phyloP scores from a whole-genome alignment of 306 rosid genomes.

The Dryas alaskensis region DNA sequence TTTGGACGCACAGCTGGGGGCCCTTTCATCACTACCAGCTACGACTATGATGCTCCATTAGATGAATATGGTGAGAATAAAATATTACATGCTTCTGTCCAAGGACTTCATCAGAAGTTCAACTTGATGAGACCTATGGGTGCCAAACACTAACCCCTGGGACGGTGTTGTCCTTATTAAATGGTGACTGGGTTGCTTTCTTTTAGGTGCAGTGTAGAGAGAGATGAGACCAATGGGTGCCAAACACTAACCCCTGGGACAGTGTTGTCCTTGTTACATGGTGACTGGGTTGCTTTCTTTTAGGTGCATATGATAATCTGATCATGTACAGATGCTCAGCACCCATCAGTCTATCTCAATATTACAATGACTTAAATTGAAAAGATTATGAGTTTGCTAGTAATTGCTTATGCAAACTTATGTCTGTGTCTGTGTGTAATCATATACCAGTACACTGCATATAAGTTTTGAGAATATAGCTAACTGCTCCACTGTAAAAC shows the following conservation, averaged over 20 bases:
- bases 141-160: not conserved
- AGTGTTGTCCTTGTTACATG: not conserved
- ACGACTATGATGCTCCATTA: slow-evolving; percentile 96
- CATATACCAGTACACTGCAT: not conserved
- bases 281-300: not conserved
- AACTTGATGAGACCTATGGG: not conserved
- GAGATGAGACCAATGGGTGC: not conserved
- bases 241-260: not conserved
- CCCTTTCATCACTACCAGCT: slow-evolving; percentile 96
- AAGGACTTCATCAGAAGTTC: not conserved
- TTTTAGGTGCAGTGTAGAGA: not conserved
- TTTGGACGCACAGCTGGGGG: slow-evolving; percentile 99
- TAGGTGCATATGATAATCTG: slow-evolving; percentile 7
- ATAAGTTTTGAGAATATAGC: slow-evolving; percentile 5
- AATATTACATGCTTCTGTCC: slow-evolving; percentile 1
- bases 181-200: not conserved
- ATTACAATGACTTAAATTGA: not conserved
- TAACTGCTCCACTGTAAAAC: slow-evolving; percentile 17
- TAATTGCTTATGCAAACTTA: not conserved
- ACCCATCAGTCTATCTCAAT: not conserved
- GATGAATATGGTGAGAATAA: slow-evolving; percentile 90
- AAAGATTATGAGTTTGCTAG: not conserved
- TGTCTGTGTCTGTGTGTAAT: slow-evolving; percentile 2
- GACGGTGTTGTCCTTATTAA: not conserved
- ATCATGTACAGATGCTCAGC: not conserved